Evolutionary conservation across 495 filamentous ascomycete species (phyloP).

Genomic region (Aspergillus conjunctus): DNA sequence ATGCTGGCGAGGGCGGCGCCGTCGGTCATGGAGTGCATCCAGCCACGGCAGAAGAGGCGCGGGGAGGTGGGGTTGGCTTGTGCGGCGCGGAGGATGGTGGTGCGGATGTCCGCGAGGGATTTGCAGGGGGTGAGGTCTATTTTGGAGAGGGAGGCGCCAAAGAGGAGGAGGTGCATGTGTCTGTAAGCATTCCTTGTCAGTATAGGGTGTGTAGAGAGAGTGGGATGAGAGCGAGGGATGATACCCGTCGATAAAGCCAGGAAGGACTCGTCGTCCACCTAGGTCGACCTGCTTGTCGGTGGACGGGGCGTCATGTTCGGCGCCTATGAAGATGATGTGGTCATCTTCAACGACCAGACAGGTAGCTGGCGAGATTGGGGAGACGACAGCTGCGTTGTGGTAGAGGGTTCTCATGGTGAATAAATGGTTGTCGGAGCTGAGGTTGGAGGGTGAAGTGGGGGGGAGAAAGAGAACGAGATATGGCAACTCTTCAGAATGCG

Average conservation of each 20-base stretch:
- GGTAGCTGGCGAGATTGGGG: slow-evolving; percentile 7
- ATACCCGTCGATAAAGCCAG: slow-evolving; percentile 65
- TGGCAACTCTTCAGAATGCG: slow-evolving; percentile 2
- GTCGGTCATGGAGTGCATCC: slow-evolving; percentile 62
- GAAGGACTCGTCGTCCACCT: slow-evolving; percentile 49
- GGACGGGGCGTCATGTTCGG: slow-evolving; percentile 24
- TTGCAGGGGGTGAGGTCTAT: slow-evolving; percentile 54
- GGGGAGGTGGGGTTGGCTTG: slow-evolving; percentile 43
- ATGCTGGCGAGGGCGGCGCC: slow-evolving; percentile 49
- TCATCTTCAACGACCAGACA: slow-evolving; percentile 37
- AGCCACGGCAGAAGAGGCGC: slow-evolving; percentile 59
- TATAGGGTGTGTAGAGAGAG: not conserved
- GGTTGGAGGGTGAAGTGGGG: not conserved
- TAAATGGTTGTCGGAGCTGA: not conserved
- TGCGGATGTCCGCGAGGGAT: slow-evolving; percentile 53
- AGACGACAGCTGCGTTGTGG: slow-evolving; percentile 22
- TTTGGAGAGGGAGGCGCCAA: slow-evolving; percentile 60
- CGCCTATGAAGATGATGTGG: slow-evolving; percentile 44
- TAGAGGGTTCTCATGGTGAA: slow-evolving; percentile 25
- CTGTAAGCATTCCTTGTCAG: slow-evolving; percentile 12
- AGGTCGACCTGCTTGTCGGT: slow-evolving; percentile 40
- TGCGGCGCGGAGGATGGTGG: slow-evolving; percentile 49
- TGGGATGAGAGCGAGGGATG: not conserved
- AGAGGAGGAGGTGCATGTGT: slow-evolving; percentile 59
- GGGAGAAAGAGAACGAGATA: slow-evolving; percentile 1